Evolutionary conservation across 2,329 filamentous ascomycete genomes (phyloP).

Genomic region (Colletotrichum scovillei): DNA sequence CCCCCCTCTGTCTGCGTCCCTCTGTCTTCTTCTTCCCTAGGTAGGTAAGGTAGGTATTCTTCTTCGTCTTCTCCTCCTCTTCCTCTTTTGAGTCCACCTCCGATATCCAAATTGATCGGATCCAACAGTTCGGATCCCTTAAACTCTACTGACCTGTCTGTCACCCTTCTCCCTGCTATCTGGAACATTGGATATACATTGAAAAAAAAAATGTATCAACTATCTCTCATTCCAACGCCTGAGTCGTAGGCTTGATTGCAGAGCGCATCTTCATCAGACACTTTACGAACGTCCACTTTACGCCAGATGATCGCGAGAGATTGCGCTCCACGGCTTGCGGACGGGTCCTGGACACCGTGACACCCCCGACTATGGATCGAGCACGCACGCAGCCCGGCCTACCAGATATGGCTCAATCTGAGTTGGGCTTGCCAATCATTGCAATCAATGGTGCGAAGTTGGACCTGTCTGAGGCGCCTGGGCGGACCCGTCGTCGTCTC

Average conservation of each 20-base stretch:
- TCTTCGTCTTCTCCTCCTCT: not conserved
- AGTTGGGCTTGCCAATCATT: conserved; percentile 8
- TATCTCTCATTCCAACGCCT: not conserved
- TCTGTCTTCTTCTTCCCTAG: not conserved
- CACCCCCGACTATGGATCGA: conserved; percentile 1
- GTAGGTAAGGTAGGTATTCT: no score
- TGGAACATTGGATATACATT: not conserved
- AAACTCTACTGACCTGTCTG: not conserved
- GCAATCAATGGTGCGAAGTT: not conserved
- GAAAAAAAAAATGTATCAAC: not conserved
- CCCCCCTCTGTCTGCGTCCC: not conserved
- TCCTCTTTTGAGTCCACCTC: not conserved
- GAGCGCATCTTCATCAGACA: not conserved
- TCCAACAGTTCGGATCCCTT: not conserved
- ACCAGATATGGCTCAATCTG: conserved; percentile 19
- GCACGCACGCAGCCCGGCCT: conserved; percentile 1
- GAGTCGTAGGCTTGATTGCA: not conserved
- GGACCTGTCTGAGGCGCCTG: no score
- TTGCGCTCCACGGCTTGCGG: conserved; percentile 22
- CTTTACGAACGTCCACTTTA: conserved; percentile 3
- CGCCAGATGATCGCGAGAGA: conserved; percentile 29
- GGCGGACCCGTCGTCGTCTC: not conserved
- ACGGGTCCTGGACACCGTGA: conserved; percentile 6
- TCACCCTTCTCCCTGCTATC: not conserved
- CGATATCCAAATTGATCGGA: not conserved